Percentiles rank a stretch among this genome's conserved stretches.
Conservation (phyloP, 2,329 filamentous ascomycete genomes). For the Colletotrichum liriopes region DNA sequence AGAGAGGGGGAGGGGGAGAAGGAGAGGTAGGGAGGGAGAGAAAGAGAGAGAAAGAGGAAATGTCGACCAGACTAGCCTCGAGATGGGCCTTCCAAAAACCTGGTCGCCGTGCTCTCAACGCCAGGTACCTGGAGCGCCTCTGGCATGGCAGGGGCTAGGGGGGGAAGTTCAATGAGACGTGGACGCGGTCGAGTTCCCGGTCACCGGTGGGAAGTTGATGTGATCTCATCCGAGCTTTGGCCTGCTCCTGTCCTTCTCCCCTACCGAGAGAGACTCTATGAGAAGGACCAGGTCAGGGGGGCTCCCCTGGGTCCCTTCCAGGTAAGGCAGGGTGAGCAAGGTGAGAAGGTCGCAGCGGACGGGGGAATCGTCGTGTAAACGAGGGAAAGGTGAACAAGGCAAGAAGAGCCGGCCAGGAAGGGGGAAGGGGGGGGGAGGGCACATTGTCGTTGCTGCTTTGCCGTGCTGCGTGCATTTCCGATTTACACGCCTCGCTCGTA, state of each 20-base stretch:
- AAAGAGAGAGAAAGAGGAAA: neutral
- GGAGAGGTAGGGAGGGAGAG: neutral
- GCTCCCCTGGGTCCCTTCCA: neutral
- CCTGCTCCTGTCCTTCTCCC: neutral
- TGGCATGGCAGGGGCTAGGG: neutral
- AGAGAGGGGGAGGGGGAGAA: neutral
- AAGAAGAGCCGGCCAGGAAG: neutral
- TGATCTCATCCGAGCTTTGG: slow-evolving; percentile 23
- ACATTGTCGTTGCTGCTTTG: neutral
- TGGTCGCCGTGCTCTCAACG: slow-evolving; percentile 28
- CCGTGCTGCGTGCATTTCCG: neutral
- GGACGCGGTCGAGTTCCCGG: slow-evolving; percentile 4
- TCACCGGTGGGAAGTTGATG: slow-evolving; percentile 8
- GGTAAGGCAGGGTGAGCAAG: slow-evolving; percentile 1
- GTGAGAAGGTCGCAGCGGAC: neutral
- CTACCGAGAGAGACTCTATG: slow-evolving; percentile 19
- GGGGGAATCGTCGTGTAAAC: neutral
- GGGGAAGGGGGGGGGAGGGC: neutral
- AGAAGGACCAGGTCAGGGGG: slow-evolving; percentile 3
- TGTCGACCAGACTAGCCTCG: neutral
- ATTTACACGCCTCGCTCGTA: neutral
- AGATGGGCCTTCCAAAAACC: slow-evolving; percentile 34
- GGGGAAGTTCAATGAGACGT: slow-evolving; percentile 12
- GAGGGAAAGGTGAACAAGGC: neutral
- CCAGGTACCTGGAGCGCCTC: slow-evolving; percentile 39